Evolutionary conservation across 805 yeast species (phyloP), one percentile per base, ranked within the genome.

Genomic region (Starmerella apis): DNA sequence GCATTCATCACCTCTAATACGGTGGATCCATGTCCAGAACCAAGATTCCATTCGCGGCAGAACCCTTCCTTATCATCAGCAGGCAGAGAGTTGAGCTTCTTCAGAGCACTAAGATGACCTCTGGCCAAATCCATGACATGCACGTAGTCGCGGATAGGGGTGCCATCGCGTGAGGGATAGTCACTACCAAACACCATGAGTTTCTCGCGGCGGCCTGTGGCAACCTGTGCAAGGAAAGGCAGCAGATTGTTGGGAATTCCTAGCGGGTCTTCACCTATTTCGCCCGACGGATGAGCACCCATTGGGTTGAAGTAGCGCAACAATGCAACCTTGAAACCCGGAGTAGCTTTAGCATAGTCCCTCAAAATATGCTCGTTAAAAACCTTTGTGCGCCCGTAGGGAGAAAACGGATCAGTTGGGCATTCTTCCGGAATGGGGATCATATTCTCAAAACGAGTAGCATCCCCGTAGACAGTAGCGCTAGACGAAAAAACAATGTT

Each of bases 401-500:
- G 90, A 51, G 80, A 79, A 4, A 84, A 77, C 30, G 92, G 84
- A 48, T 75, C 84, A 43, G 76, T 74, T 19, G 87, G 87, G 64
- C 86, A 81, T 51, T 73, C 74, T 60, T 83, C 92, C 13, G 88
- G 88, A 47, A 83, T 82, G 27, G 90, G 90, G 49, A 81, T 79
- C 80, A 79, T 79, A 60, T 79, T 72, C 47, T 75, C 76, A 61
- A 80, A 81, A 41, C 86, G 70, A 9, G 85, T 78, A 27, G 81
- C 88, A 62, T 81, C 90, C 13, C 92, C 94, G 60, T 85, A 83
- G 4, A 84, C 90, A 11, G 92, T 83, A 10, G 92, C 92, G 25
- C 86, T 79, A 2, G 88, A 81, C 33, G 84, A 77, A 65, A 84
- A 83, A 14, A 84, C 86, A 48, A 85, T 64, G 14, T 72, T 72